Conservation (phyloP, 805 yeast genomes). For the Hagleromyces aurorensis region DNA sequence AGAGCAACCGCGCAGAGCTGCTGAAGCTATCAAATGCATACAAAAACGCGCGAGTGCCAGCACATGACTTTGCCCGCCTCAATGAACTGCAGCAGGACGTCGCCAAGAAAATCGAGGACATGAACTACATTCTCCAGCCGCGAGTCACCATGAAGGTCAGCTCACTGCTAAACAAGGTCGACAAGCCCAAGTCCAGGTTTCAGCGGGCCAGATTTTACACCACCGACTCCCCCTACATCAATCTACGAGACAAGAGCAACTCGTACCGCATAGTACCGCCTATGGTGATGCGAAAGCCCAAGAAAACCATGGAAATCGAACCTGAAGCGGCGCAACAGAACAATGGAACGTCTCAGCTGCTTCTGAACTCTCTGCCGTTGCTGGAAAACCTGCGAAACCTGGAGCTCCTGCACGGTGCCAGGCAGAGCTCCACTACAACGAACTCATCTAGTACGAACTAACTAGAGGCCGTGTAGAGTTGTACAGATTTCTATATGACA, state of each 20-base stretch:
- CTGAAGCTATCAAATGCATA: too few species aligned
- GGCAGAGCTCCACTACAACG: too few species aligned
- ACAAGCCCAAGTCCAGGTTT: constrained; percentile 2
- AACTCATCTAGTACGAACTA: too few species aligned
- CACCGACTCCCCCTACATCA: constrained; percentile 8
- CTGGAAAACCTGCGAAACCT: constrained; percentile 15
- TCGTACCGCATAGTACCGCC: constrained; percentile 16
- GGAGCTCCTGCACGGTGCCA: constrained; percentile 5
- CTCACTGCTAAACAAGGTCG: constrained; percentile 4
- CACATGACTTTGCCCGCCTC: too few species aligned
- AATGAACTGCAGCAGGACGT: constrained; percentile 2
- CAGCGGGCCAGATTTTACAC: constrained; percentile 8
- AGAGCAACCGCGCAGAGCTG: too few species aligned
- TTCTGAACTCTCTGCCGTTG: constrained; percentile 9
- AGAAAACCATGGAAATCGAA: constrained; percentile 1
- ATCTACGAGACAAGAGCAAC: constrained; percentile 11
- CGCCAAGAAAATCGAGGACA: constrained; percentile 2
- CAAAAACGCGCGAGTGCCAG: too few species aligned
- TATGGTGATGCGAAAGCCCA: too few species aligned
- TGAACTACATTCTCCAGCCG: constrained; percentile 1
- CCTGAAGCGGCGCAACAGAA: constrained; percentile 1
- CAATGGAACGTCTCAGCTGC: constrained; percentile 3
- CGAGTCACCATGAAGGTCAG: constrained; percentile 5
- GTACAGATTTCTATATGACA: too few species aligned
- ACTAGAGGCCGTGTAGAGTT: too few species aligned